Conservation (phyloP, 345 rosid genomes). For the Arabidopsis arenosa region DNA sequence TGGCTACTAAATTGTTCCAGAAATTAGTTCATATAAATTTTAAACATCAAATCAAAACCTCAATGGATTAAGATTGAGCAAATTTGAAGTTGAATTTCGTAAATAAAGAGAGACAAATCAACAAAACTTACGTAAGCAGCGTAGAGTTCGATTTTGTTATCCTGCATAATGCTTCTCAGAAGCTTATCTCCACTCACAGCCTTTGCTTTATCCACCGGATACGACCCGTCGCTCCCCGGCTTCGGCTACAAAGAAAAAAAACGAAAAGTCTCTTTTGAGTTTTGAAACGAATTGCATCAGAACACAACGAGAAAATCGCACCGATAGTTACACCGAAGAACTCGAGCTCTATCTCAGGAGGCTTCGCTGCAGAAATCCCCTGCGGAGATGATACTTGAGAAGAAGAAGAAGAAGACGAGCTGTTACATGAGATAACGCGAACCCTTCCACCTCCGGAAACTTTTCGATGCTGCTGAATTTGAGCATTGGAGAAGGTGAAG, state of each 20-base stretch:
- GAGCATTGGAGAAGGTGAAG: constrained; percentile 39
- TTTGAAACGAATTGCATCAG: not conserved
- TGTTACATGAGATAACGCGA: constrained; percentile 38
- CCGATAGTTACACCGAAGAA: constrained; percentile 65
- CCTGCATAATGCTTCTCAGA: constrained; percentile 77
- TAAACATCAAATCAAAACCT: not conserved
- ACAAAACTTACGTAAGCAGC: constrained; percentile 73
- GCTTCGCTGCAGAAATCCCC: constrained; percentile 40
- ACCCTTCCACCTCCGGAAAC: constrained; percentile 27
- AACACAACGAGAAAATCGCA: constrained; percentile 5
- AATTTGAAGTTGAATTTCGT: not conserved
- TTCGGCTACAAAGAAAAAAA: constrained; percentile 60
- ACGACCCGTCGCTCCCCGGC: constrained; percentile 63
- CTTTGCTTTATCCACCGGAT: constrained; percentile 64
- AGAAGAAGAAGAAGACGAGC: constrained; percentile 40
- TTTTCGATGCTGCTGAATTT: constrained; percentile 12
- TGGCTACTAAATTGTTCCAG: not conserved
- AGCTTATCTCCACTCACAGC: constrained; percentile 83
- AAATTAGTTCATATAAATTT: not conserved
- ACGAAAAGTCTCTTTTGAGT: not conserved
- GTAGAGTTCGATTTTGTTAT: constrained; percentile 81
- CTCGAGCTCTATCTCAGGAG: constrained; percentile 77
- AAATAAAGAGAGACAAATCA: not conserved
- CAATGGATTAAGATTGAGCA: not conserved
- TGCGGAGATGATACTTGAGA: constrained; percentile 43